Conservation (phyloP, 1,284 basidiomycete species). For the Tilletia indica region DNA sequence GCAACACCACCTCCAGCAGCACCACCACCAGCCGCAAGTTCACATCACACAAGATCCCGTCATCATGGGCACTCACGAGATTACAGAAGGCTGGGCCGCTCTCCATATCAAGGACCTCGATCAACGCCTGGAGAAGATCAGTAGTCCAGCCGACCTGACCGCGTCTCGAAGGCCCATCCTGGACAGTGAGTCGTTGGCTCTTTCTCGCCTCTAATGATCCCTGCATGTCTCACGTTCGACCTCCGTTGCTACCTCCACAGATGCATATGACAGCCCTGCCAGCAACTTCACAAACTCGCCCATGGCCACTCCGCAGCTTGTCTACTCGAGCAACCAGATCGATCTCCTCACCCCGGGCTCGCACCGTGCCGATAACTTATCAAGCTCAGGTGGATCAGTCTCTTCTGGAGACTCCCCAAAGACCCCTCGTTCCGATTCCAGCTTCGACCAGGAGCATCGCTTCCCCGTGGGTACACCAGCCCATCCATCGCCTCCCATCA, state of each 20-base stretch:
- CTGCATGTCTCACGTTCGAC: no score
- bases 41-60: conserved; percentile 14
- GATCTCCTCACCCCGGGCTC: neutral
- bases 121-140: conserved; percentile 13
- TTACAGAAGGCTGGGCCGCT: conserved; percentile 15
- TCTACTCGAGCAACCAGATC: neutral
- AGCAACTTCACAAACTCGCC: conserved; percentile 14
- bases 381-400: conserved; percentile 2
- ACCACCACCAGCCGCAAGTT: neutral
- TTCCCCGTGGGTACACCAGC: neutral
- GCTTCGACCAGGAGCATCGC: conserved; percentile 13
- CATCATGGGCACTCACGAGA: conserved; percentile 12
- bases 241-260: neutral
- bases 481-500: conserved; percentile 12
- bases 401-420: neutral
- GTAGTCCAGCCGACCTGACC: neutral
- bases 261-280: conserved; percentile 6
- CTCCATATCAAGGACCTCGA: conserved; percentile 12
- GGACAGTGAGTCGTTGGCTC: neutral
- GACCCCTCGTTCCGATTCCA: conserved; percentile 7
- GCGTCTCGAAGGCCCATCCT: conserved; percentile 6
- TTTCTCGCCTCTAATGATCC: no score
- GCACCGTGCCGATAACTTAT: neutral
- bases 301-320: conserved; percentile 4
- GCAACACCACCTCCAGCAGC: neutral